Conservation (phyloP, 345 rosid species). For the Durio zibethinus region DNA sequence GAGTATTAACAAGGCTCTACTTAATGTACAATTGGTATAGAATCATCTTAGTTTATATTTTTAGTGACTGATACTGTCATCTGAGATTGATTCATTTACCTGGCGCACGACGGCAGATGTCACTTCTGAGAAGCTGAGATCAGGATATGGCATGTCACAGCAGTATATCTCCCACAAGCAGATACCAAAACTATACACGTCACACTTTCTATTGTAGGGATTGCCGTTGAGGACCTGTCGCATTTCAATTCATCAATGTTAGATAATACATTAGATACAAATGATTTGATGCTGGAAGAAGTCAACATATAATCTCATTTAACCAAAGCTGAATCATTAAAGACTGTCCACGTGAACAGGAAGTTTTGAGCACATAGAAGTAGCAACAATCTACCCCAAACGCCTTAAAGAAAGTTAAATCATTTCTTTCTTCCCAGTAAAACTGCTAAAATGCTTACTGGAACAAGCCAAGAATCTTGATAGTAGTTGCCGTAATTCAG, state of each 20-base stretch:
- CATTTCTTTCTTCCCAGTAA: not conserved
- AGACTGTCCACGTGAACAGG: not conserved
- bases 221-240: conserved; percentile 85
- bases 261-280: not conserved
- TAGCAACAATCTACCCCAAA: not conserved
- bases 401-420: not conserved
- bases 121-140: conserved; percentile 95
- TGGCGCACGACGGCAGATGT: conserved; percentile 96
- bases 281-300: not conserved
- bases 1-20: not conserved
- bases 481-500: not conserved
- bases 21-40: not conserved
- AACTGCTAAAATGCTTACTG: not conserved
- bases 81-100: conserved; percentile 34
- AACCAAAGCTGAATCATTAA: not conserved
- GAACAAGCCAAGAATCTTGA: not conserved
- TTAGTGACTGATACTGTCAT: not conserved
- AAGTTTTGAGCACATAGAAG: not conserved
- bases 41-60: not conserved
- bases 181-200: conserved; percentile 95
- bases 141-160: conserved; percentile 99
- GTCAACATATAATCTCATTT: not conserved
- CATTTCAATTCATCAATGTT: conserved; percentile 7
- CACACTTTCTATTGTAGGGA: conserved; percentile 89
- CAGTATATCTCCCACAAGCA: conserved; percentile 99